Evolutionary conservation across 441 rosid species (phyloP), one percentile per base, ranked within the genome.

Genomic region (Biscutella auriculata): DNA sequence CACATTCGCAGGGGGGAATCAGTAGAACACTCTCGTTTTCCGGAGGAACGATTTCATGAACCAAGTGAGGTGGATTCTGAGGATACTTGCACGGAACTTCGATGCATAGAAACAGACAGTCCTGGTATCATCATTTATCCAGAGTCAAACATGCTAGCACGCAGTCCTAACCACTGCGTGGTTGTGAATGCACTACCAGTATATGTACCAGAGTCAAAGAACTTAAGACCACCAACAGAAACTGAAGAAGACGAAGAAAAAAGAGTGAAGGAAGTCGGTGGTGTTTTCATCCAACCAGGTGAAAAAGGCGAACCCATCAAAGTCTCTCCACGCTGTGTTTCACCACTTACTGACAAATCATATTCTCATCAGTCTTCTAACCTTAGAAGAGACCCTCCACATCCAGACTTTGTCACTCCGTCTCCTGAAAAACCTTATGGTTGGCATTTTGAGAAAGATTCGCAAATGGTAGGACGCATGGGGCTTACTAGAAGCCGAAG

Each of bases 401-500:
- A 51, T 69, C 51, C 36, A 46, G 45, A 63, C 25, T 44, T 50
- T 23, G 28, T 37, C 44, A 5, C 36, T 16, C 34, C 19, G 8
- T 74, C 80, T 40, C 69, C 85, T 23, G 78, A 70, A 67, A 68
- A 79, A 57, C 63, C 74, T 57, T 57, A 66, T 53, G 73, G 61
- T 62, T 53, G 68, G 76, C 63, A 47, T 51, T 60, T 63, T 67
- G 85, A 73, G 67, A 78, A 72, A 63, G 78, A 71, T 53, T 33
- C 73, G 6, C 62, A 57, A 32, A 63, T 55, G 27, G 61, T 71
- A 39, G 62, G 71, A 63, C 71, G 77, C 72, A 68, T 68, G 70
- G 76, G 75, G 68, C 59, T 85, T 60, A 33, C 51, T 14, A 82
- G 81, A 69, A 89, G 95, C 72, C 76, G 53, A 65, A 94, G 96